These are phyloP conservation scores for Fusarium subtropicale DNA, from an alignment of 2,329 filamentous ascomycete genomes.

Conservation along the genomic window DNA sequence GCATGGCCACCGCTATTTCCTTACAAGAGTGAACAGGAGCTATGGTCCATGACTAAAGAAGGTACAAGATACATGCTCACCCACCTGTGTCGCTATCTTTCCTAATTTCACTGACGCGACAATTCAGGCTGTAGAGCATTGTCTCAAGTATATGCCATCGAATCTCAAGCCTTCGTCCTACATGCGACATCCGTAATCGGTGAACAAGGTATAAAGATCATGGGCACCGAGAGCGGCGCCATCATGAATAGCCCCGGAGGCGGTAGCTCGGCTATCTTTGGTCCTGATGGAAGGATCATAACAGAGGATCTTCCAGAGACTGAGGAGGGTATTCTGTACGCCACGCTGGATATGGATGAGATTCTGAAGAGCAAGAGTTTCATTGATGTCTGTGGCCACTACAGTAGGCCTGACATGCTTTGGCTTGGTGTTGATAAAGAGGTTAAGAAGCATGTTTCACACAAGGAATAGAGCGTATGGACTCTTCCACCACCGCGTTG, in stretches of 20 bases:
- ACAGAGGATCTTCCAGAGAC: not conserved
- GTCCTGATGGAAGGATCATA: not conserved
- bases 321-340: slow-evolving; percentile 60
- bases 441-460: slow-evolving; percentile 4
- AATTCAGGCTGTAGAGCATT: not conserved
- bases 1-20: slow-evolving; percentile 13
- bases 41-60: slow-evolving; percentile 46
- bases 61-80: slow-evolving; percentile 23
- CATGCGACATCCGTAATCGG: not conserved
- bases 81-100: rapidly evolving
- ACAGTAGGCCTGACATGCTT: slow-evolving; percentile 54
- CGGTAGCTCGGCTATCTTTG: slow-evolving; percentile 5
- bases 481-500: too few relatives aligned
- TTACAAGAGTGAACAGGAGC: not conserved
- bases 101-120: not conserved
- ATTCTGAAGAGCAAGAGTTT: slow-evolving; percentile 54
- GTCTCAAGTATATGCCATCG: slow-evolving; percentile 3
- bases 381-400: slow-evolving; percentile 51
- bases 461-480: not conserved
- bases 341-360: slow-evolving; percentile 59
- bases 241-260: not conserved
- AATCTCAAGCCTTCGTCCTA: not conserved
- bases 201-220: not conserved
- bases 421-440: slow-evolving; percentile 45
- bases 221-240: not conserved